phyloP scores from a whole-genome alignment of 129 eudicot species.

The Arctium minus region DNA sequence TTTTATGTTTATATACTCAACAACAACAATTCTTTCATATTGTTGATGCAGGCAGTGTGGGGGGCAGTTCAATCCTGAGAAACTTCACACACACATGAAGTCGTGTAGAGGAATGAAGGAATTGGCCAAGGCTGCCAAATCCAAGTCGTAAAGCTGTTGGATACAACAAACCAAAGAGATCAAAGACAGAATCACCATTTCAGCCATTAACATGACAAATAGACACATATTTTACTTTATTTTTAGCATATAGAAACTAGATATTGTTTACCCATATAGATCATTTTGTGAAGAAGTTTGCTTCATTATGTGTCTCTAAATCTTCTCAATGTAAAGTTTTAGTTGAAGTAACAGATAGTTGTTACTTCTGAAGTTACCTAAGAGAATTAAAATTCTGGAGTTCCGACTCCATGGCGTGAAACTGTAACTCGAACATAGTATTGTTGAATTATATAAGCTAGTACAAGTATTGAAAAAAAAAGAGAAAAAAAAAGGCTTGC shows the following conservation, averaged over 20 bases:
- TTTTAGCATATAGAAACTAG: conserved; percentile 23
- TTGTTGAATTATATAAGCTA: no score
- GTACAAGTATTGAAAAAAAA: no score
- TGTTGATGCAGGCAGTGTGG: conserved; percentile 66
- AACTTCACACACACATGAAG: conserved; percentile 63
- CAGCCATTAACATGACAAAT: conserved; percentile 32
- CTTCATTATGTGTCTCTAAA: background rate
- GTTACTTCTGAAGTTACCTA: background rate
- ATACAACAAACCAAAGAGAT: conserved; percentile 1
- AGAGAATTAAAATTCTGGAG: background rate
- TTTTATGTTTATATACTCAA: background rate
- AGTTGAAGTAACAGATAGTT: conserved; percentile 18
- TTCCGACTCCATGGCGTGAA: background rate
- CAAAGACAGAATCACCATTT: conserved; percentile 12
- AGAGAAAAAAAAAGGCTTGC: no score
- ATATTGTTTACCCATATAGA: conserved; percentile 13
- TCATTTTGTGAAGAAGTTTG: conserved; percentile 14
- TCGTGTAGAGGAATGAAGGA: conserved; percentile 68
- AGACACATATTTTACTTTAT: conserved; percentile 9
- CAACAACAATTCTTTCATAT: background rate
- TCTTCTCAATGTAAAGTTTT: conserved; percentile 12
- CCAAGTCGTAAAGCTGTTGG: conserved; percentile 3
- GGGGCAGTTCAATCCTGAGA: conserved; percentile 68
- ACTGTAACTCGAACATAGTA: background rate
- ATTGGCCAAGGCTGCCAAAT: conserved; percentile 33